A percentile compares a stretch with the other conserved stretches of the same genome.
phyloP scores from a whole-genome alignment of 805 yeast genomes.

The Yarrowia sp. region DNA sequence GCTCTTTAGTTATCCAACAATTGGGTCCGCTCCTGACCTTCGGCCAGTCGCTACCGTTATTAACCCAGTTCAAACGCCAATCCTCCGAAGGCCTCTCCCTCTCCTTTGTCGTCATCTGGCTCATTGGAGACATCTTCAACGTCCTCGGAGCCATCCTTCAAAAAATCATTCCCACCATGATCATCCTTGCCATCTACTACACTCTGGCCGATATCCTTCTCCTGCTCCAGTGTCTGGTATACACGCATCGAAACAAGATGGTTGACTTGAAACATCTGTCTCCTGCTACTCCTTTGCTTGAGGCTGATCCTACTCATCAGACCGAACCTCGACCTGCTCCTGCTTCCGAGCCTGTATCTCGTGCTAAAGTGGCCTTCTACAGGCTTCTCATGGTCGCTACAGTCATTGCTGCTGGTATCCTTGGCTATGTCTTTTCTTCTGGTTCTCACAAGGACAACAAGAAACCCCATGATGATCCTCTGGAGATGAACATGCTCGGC shows the following conservation, averaged over 20 bases:
- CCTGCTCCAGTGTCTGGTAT: conserved; percentile 76
- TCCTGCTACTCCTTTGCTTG: conserved; percentile 83
- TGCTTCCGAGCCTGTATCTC: conserved; percentile 22
- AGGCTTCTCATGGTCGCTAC: conserved; percentile 54
- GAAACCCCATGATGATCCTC: conserved; percentile 40
- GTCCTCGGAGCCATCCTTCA: conserved; percentile 88
- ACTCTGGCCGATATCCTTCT: conserved; percentile 86
- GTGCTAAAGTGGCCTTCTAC: conserved; percentile 31
- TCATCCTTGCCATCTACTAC: conserved; percentile 85
- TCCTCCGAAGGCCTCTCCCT: conserved; percentile 88
- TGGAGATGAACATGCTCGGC: conserved; percentile 71
- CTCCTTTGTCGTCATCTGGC: conserved; percentile 84
- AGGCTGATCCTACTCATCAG: conserved; percentile 52
- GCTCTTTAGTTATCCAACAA: too few species aligned
- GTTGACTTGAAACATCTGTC: conserved; percentile 78
- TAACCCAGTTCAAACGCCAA: conserved; percentile 58
- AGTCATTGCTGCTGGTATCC: conserved; percentile 73
- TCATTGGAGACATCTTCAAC: conserved; percentile 90
- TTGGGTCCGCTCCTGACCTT: background rate
- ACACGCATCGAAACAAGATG: conserved; percentile 57
- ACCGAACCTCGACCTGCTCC: conserved; percentile 18
- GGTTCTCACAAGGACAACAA: conserved; percentile 45
- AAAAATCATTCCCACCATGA: conserved; percentile 92
- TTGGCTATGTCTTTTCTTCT: conserved; percentile 82
- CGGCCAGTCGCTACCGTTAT: background rate